A percentile compares a stretch with the other conserved stretches of the same genome.
These are phyloP conservation scores for Yamadazyma atlantica DNA, from an alignment of 1,139 yeast genomes.

Conservation along the genomic window DNA sequence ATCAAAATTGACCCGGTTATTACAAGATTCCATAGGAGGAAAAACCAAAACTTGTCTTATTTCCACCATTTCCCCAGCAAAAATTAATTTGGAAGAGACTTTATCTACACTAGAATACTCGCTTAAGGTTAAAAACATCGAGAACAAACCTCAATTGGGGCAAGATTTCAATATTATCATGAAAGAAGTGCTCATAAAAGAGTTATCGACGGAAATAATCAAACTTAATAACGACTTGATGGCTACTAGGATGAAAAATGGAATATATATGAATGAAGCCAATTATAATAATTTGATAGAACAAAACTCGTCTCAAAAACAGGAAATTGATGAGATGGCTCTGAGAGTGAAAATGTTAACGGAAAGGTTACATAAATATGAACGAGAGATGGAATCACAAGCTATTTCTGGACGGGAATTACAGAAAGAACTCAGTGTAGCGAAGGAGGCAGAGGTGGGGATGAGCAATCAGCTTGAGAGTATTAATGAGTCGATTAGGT, in stretches of 20 bases:
- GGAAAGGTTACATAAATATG: slow-evolving; percentile 7
- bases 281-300: slow-evolving; percentile 51
- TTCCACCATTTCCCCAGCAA: slow-evolving; percentile 83
- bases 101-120: slow-evolving; percentile 85
- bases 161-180: slow-evolving; percentile 55
- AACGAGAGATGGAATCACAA: slow-evolving; percentile 5
- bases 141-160: slow-evolving; percentile 64
- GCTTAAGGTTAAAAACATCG: slow-evolving; percentile 73
- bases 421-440: slow-evolving; percentile 6
- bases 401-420: slow-evolving; percentile 3
- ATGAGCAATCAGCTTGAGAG: slow-evolving; percentile 6
- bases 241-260: slow-evolving; percentile 63
- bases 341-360: slow-evolving; percentile 9
- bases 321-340: slow-evolving; percentile 15
- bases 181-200: slow-evolving; percentile 58
- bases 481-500: slow-evolving; percentile 6
- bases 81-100: slow-evolving; percentile 72
- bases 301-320: slow-evolving; percentile 15
- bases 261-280: slow-evolving; percentile 58
- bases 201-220: slow-evolving; percentile 56
- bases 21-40: slow-evolving; percentile 85
- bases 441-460: slow-evolving; percentile 6
- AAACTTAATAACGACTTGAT: slow-evolving; percentile 56
- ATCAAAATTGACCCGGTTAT: slow-evolving; percentile 73
- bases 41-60: slow-evolving; percentile 75